Evolutionary conservation across 306 rosid genomes (phyloP).

Genomic region (Dalbergia cochinchinensis): DNA sequence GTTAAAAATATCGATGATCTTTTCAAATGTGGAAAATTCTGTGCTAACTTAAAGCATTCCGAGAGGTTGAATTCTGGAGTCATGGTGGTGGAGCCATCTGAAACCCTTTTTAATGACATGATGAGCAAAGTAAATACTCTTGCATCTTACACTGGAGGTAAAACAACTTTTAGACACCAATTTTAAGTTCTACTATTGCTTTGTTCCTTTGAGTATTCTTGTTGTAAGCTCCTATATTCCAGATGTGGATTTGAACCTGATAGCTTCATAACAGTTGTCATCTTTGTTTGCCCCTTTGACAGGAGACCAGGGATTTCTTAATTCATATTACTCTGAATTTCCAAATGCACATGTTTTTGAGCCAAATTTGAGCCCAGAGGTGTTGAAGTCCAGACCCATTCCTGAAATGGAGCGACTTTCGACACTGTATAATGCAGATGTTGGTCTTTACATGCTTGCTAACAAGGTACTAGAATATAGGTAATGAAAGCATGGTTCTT

Average conservation of each 20-base stretch:
- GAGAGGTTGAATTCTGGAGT: slow-evolving; percentile 99
- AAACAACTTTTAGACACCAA: not conserved
- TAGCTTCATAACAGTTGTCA: slow-evolving; percentile 18
- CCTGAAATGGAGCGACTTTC: slow-evolving; percentile 98
- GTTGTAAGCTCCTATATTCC: not conserved
- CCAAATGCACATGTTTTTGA: slow-evolving; percentile 94
- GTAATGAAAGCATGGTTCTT: slow-evolving; percentile 29
- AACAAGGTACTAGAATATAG: slow-evolving; percentile 74
- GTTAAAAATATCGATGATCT: slow-evolving; percentile 89
- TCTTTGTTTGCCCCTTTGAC: slow-evolving; percentile 42
- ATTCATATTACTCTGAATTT: slow-evolving; percentile 88
- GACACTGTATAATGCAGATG: slow-evolving; percentile 96
- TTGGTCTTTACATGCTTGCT: slow-evolving; percentile 99
- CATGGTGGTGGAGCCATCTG: slow-evolving; percentile 96
- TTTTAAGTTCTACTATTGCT: slow-evolving; percentile 14
- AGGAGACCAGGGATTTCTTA: slow-evolving; percentile 99
- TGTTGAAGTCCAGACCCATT: slow-evolving; percentile 67
- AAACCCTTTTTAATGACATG: slow-evolving; percentile 85
- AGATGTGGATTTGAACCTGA: slow-evolving; percentile 10
- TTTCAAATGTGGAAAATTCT: slow-evolving; percentile 89
- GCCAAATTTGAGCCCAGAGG: slow-evolving; percentile 68
- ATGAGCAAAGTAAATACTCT: slow-evolving; percentile 79
- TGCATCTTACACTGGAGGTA: slow-evolving; percentile 94
- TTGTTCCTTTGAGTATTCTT: slow-evolving; percentile 9
- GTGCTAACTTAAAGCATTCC: slow-evolving; percentile 99